Evolutionary conservation across 73 alveolate species (phyloP), one percentile per base, ranked within the genome.

Genomic region (Tetrahymena thermophila): DNA sequence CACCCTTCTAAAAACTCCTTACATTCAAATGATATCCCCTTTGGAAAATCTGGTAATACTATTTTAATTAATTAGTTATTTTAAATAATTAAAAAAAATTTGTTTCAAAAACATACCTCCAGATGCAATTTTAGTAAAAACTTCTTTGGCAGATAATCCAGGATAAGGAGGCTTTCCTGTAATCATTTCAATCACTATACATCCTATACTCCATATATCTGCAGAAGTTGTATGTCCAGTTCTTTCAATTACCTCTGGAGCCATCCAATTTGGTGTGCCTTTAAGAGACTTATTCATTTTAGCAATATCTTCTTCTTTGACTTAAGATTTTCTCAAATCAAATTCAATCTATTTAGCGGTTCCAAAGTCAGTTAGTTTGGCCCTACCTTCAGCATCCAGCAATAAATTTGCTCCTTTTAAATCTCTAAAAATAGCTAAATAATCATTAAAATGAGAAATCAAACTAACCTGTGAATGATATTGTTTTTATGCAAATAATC

Each of bases 261-360:
- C 99, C 99, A 98, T 98, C 99, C 99, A 99, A 55, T 99, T 99
- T 34, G 98, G 95, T 10, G 99, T 98, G 7, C 99, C 99, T 85
- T 96, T 98, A 35, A 98, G 94, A 50, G 99, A 96, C 28, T 96
- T 96, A 56, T 97, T 96, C 94, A 95, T 96, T 95, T 97, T 97
- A 35, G 89, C 89, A 28, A 71, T 28, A 71, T 71, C 89, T 71
- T 71, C 89, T 31, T 71, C 89, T 71, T 31, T 14, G n/a, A 71
- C 89, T 71, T 71, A 8, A 10, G 89, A 71, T 71, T 93, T 96
- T 94, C 43, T 94, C 34, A 95, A 84, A 43, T 35, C 56, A 43
- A 16, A 85, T 38, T 35, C 55, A 17, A 97, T 42, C 93, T 43
- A 85, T 42, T 97, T 96, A 28, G 97, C 93, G 35, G 97, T 85